Conservation (phyloP, 2,329 filamentous ascomycete species). For the Sporothrix brunneoviolacea region DNA sequence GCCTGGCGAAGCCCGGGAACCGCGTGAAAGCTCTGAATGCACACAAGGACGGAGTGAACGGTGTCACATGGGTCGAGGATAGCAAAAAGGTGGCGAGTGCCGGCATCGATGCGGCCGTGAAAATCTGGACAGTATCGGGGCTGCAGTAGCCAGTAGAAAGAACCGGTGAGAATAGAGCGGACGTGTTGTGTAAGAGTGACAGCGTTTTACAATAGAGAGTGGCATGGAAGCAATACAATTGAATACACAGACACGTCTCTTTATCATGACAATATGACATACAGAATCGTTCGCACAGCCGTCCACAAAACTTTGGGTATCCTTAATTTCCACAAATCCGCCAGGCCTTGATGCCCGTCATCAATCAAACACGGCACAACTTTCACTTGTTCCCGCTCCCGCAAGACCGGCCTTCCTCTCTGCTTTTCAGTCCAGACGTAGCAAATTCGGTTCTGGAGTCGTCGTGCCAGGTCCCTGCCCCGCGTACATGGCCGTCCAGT, state of each 20-base stretch:
- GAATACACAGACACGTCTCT: too few relatives aligned
- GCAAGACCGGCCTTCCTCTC: too few relatives aligned
- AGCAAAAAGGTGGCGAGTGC: constrained; percentile 64
- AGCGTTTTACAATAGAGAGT: constrained; percentile 1
- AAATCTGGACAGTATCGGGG: constrained; percentile 70
- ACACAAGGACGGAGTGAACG: constrained; percentile 93
- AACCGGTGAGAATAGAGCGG: neutral
- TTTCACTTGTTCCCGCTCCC: too few relatives aligned
- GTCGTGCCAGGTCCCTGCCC: neutral
- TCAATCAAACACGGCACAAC: too few relatives aligned
- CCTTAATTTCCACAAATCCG: too few relatives aligned
- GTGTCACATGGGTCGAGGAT: constrained; percentile 67
- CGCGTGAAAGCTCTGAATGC: constrained; percentile 79
- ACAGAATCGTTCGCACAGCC: too few relatives aligned
- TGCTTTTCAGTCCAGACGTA: constrained; percentile 13
- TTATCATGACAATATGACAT: too few relatives aligned
- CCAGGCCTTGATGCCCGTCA: too few relatives aligned
- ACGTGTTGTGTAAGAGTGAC: neutral
- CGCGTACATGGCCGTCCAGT: constrained; percentile 23
- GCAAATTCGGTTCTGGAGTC: neutral
- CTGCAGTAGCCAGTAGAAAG: constrained; percentile 36
- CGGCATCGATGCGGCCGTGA: constrained; percentile 84
- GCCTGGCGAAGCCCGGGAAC: constrained; percentile 72
- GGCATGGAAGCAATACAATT: neutral
- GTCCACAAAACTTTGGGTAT: too few relatives aligned